A percentile compares a stretch with the other conserved stretches of the same genome.
Conservation (phyloP, 2,329 filamentous ascomycete species). For the Rutstroemia sp. region DNA sequence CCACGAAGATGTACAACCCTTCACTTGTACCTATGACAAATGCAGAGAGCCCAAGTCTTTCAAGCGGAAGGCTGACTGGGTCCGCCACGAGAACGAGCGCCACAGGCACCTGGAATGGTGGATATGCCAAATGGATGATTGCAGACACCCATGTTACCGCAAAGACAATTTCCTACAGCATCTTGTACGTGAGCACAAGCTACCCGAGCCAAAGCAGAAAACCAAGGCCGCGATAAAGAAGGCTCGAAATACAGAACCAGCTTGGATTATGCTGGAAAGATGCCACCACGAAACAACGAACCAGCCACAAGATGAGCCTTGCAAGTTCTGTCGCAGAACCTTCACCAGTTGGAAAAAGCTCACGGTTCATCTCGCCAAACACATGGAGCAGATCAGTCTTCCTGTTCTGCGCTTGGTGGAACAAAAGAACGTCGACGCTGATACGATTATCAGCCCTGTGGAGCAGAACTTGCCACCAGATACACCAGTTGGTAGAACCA, state of each 20-base stretch:
- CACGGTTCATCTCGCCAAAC: conserved; percentile 86
- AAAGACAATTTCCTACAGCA: conserved; percentile 93
- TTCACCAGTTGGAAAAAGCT: conserved; percentile 88
- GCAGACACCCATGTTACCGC: conserved; percentile 73
- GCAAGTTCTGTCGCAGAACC: conserved; percentile 76
- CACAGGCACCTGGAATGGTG: conserved; percentile 89
- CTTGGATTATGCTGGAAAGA: conserved; percentile 70
- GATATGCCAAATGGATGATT: conserved; percentile 76
- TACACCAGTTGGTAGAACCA: conserved; percentile 20
- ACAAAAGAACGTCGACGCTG: conserved; percentile 43
- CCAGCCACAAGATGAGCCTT: conserved; percentile 67
- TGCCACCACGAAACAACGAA: conserved; percentile 65
- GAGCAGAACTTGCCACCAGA: conserved; percentile 34
- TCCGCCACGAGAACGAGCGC: conserved; percentile 85
- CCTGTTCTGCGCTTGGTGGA: conserved; percentile 62
- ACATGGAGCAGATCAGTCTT: conserved; percentile 88
- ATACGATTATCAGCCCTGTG: conserved; percentile 62
- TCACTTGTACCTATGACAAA: conserved; percentile 81
- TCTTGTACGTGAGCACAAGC: conserved; percentile 84
- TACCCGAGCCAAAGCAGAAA: conserved; percentile 73
- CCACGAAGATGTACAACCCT: conserved; percentile 87
- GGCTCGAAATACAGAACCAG: conserved; percentile 48
- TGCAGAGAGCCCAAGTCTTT: conserved; percentile 85
- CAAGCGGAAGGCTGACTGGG: conserved; percentile 94
- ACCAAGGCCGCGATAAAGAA: conserved; percentile 61